Evolutionary conservation across 768 basidiomycete genomes (phyloP), one percentile per base, ranked within the genome.

Genomic region (Paxillus ammoniavirescens): DNA sequence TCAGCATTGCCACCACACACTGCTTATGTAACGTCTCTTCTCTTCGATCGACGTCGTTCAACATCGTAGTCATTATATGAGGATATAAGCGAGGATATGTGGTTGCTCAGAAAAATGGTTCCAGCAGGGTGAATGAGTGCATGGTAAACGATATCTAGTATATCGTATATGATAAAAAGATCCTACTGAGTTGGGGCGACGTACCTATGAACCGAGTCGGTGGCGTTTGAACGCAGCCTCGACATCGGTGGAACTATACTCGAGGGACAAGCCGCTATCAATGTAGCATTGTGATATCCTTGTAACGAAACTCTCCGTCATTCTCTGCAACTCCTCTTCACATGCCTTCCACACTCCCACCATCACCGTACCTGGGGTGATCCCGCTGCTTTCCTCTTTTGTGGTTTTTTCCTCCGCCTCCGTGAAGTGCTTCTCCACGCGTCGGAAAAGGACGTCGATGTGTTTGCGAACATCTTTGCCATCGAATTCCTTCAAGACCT

Each of bases 381-480:
- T 81, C 56, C 73, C 75, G 51, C 84, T 82, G 17, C 66, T 72
- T 30, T 75, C 73, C 54, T 86, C 83, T 4, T 73, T 77, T 17
- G 80, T 80, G 4, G 80, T 65, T 58, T 83, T 87, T 57, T 87
- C 88, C 9, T 86, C 84, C 1, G 82, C 83, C 62, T 94, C 91
- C 6, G 87, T 87, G 64, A 97, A 98, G 65, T 98, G 96, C 70
- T 98, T 98, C 71, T 96, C 92, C 28, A 98, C 91, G 9, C 96
- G 84, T 66, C 91, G 91, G 71, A 86, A 87, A 36, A 98, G 77
- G 8, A 82, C 81, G 51, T 98, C 96, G 48, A 96, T 75, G 55
- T 89, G 79, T 67, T 96, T 96, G 36, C 91, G 86, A 12, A 98
- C 73, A 67, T 98, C 96, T 71, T 97, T 98, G 37, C 83, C 73